phyloP scores from a whole-genome alignment of 495 filamentous ascomycete genomes.

The Hypoxylon fuscum region DNA sequence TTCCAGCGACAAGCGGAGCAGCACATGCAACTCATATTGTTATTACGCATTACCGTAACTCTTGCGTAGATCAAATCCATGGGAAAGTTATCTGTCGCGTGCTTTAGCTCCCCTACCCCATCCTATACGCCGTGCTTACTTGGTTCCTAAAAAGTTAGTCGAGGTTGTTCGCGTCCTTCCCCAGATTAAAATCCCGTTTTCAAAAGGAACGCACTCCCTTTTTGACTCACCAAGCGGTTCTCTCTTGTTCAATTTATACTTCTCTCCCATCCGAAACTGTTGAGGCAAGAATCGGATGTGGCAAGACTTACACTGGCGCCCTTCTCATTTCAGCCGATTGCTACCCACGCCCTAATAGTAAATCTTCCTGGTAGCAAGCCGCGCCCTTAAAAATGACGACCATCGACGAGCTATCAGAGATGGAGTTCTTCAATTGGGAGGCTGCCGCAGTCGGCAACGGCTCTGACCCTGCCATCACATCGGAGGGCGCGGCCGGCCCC shows the following conservation, averaged over 20 bases:
- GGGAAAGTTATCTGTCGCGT: slow-evolving; percentile 28
- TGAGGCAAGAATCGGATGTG: slow-evolving; percentile 11
- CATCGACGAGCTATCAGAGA: slow-evolving; percentile 49
- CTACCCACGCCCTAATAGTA: slow-evolving; percentile 23
- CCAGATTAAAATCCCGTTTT: slow-evolving; percentile 22
- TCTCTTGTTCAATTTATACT: slow-evolving; percentile 23
- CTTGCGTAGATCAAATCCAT: slow-evolving; percentile 10
- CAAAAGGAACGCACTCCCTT: slow-evolving; percentile 23
- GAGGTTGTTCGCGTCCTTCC: slow-evolving; percentile 14
- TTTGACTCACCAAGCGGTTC: slow-evolving; percentile 17
- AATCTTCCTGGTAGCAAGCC: slow-evolving; percentile 8
- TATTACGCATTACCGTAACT: slow-evolving; percentile 21
- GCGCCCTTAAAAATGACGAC: slow-evolving; percentile 45
- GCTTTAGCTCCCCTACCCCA: slow-evolving; percentile 26
- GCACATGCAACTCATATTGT: slow-evolving; percentile 16
- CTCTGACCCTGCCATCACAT: slow-evolving; percentile 24
- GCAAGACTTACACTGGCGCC: slow-evolving; percentile 22
- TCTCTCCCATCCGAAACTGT: slow-evolving; percentile 6
- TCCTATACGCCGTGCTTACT: slow-evolving; percentile 19
- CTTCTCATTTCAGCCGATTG: slow-evolving; percentile 13
- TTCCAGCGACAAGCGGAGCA: slow-evolving; percentile 33
- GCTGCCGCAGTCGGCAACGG: slow-evolving; percentile 37
- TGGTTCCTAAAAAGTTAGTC: slow-evolving; percentile 25
- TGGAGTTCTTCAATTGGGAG: slow-evolving; percentile 61
- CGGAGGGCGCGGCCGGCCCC: slow-evolving; percentile 37